Evolutionary conservation across 2,329 filamentous ascomycete species (phyloP).

Genomic region (Colletotrichum spaethianum): DNA sequence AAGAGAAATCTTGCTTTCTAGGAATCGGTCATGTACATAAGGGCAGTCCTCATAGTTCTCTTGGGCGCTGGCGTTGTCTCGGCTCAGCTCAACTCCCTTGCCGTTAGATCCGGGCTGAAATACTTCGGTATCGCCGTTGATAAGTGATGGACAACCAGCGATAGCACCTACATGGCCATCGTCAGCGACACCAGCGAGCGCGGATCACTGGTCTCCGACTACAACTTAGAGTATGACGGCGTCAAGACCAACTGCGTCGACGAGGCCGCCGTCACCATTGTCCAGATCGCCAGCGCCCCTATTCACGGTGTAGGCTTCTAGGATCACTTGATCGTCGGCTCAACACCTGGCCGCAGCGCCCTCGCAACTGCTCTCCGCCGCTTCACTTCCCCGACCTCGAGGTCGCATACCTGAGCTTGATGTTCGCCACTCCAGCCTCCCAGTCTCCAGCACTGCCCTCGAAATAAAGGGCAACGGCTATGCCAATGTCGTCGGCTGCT

Average conservation of each 20-base stretch:
- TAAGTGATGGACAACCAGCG: conserved; percentile 50
- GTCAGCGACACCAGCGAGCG: conserved; percentile 69
- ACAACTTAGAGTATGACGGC: conserved; percentile 64
- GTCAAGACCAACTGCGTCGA: conserved; percentile 53
- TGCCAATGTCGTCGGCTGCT: conserved; percentile 54
- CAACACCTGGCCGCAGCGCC: conserved; percentile 58
- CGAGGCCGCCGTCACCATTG: conserved; percentile 53
- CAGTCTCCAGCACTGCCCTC: conserved; percentile 56
- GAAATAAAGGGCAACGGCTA: conserved; percentile 65
- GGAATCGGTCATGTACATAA: conserved; percentile 33
- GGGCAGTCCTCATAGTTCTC: conserved; percentile 28
- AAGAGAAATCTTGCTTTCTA: not conserved
- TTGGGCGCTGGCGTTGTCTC: conserved; percentile 39
- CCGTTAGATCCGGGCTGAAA: conserved; percentile 65
- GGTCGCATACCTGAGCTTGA: conserved; percentile 74
- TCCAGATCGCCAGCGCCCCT: conserved; percentile 57
- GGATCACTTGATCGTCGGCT: conserved; percentile 62
- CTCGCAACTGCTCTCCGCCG: conserved; percentile 62
- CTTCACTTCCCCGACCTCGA: conserved; percentile 69
- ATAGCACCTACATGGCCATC: conserved; percentile 66
- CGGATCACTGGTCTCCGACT: conserved; percentile 74
- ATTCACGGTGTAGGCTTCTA: conserved; percentile 70
- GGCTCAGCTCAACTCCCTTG: conserved; percentile 62
- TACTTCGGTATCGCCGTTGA: conserved; percentile 77
- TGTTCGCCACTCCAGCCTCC: conserved; percentile 64